These are phyloP conservation scores for Luffa aegyptiaca DNA, from an alignment of 306 rosid genomes.

Conservation along the genomic window DNA sequence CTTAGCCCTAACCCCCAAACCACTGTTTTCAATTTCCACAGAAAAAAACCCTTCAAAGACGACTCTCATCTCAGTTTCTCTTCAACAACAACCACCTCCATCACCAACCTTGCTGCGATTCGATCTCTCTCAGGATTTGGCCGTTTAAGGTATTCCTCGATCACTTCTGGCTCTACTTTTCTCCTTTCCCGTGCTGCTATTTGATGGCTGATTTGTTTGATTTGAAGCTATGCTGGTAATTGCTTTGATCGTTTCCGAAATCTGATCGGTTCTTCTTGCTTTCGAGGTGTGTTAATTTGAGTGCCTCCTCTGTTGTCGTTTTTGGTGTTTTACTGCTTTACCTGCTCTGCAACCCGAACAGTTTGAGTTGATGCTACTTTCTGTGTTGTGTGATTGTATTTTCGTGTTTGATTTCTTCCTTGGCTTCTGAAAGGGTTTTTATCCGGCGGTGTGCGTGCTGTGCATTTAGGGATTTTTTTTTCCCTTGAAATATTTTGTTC, in stretches of 20 bases:
- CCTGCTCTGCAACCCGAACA: not conserved
- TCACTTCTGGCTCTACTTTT: not conserved
- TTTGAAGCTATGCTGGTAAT: not conserved
- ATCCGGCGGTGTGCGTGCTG: not conserved
- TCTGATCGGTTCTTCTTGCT: not conserved
- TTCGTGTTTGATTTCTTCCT: not conserved
- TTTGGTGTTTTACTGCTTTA: not conserved
- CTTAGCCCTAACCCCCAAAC: not conserved
- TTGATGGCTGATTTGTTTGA: not conserved
- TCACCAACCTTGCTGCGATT: not conserved
- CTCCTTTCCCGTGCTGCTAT: not conserved
- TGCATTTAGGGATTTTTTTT: not conserved
- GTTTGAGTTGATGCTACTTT: not conserved
- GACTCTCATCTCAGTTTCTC: not conserved
- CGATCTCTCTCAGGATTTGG: not conserved
- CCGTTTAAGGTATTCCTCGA: not conserved
- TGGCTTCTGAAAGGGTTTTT: not conserved
- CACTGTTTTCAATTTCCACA: not conserved
- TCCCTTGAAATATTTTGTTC: not conserved
- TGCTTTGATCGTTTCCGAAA: not conserved
- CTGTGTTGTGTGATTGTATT: not conserved
- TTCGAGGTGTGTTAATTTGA: not conserved
- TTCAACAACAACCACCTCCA: not conserved
- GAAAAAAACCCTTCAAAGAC: not conserved
- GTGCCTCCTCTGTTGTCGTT: not conserved